These are phyloP conservation scores for Phaseolus lunatus DNA, from an alignment of 306 rosid species.

Conservation along the genomic window DNA sequence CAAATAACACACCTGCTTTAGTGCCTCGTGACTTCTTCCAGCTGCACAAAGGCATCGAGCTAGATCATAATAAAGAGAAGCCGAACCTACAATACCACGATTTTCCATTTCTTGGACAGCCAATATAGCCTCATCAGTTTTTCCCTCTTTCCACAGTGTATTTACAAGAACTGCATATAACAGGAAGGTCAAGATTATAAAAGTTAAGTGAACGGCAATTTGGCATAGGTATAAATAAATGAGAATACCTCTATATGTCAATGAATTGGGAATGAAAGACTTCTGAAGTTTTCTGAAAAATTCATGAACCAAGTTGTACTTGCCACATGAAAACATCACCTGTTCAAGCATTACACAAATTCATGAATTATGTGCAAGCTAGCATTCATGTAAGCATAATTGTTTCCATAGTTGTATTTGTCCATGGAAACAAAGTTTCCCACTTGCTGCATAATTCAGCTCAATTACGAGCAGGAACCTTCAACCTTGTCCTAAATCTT, in stretches of 20 bases:
- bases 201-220: constrained; percentile 19
- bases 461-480: constrained; percentile 22
- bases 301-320: constrained; percentile 93
- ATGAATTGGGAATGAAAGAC: constrained; percentile 77
- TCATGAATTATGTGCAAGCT: constrained; percentile 39
- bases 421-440: constrained; percentile 17
- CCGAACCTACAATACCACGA: constrained; percentile 94
- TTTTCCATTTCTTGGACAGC: constrained; percentile 83
- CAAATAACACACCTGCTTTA: constrained; percentile 76
- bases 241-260: constrained; percentile 86
- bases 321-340: constrained; percentile 95
- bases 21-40: constrained; percentile 90
- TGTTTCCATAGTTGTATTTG: constrained; percentile 33
- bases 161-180: constrained; percentile 77
- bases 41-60: constrained; percentile 94
- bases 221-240: constrained; percentile 38
- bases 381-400: constrained; percentile 14
- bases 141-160: constrained; percentile 86
- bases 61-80: constrained; percentile 92
- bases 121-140: constrained; percentile 76
- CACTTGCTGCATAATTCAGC: constrained; percentile 17
- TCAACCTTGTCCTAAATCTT: constrained; percentile 22
- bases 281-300: constrained; percentile 88
- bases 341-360: constrained; percentile 51
- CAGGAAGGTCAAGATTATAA: constrained; percentile 47